A percentile compares a stretch with the other conserved stretches of the same genome.
phyloP scores from a whole-genome alignment of 1,284 basidiomycete species.

The Irpex rosettiformis region DNA sequence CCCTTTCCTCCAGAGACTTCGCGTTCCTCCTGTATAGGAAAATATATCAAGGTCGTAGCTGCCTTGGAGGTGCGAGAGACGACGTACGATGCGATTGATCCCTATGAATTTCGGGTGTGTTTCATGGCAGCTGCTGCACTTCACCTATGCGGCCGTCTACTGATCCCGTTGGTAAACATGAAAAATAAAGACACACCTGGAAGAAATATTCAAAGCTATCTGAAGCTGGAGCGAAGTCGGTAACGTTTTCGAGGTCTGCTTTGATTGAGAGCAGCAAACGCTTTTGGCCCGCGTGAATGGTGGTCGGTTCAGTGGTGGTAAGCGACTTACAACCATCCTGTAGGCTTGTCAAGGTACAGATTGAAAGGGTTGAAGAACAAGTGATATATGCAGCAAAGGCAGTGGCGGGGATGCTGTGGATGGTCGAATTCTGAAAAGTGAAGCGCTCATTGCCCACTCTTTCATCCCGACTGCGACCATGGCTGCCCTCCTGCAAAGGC shows the following conservation, averaged over 20 bases:
- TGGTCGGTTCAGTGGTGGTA: neutral
- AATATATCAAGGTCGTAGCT: too few relatives aligned
- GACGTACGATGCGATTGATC: slow-evolving; percentile 62
- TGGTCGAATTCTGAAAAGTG: neutral
- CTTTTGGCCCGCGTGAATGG: slow-evolving; percentile 25
- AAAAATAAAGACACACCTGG: slow-evolving; percentile 39
- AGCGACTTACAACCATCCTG: slow-evolving; percentile 31
- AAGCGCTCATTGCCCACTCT: neutral
- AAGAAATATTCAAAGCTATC: slow-evolving; percentile 76
- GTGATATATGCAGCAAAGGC: too few relatives aligned
- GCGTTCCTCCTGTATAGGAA: slow-evolving; percentile 52
- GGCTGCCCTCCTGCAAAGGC: neutral
- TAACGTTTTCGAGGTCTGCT: slow-evolving; percentile 77
- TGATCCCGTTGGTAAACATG: neutral
- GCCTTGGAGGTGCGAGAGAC: too few relatives aligned
- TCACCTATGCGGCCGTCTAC: slow-evolving; percentile 52
- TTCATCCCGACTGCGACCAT: neutral
- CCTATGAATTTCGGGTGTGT: slow-evolving; percentile 65
- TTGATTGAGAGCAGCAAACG: slow-evolving; percentile 65
- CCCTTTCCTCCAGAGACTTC: slow-evolving; percentile 65
- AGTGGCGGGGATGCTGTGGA: too few relatives aligned
- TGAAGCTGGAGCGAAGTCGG: slow-evolving; percentile 56
- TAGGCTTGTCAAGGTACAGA: too few relatives aligned
- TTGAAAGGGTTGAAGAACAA: neutral
- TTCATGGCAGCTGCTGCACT: slow-evolving; percentile 76